Evolutionary conservation across 352 stramenopile species (phyloP).

Genomic region (Globisporangium echinulatum): DNA sequence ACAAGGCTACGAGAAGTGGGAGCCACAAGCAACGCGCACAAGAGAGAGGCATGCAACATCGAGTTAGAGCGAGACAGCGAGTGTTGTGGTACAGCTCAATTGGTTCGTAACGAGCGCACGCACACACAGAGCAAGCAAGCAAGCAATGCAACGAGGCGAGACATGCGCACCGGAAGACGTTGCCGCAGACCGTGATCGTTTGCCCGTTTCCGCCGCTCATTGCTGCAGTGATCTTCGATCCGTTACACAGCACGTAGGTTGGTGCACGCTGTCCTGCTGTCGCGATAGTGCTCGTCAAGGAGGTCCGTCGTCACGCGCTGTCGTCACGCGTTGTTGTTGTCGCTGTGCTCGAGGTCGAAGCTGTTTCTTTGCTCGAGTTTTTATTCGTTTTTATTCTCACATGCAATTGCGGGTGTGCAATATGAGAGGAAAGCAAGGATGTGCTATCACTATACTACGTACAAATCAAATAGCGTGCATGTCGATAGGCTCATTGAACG

Average conservation of each 20-base stretch:
- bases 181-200: conserved; percentile 75
- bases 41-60: neutral
- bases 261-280: neutral
- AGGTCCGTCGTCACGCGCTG: neutral
- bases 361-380: neutral
- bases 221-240: conserved; percentile 12
- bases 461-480: no score
- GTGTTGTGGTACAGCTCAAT: neutral
- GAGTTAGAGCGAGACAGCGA: neutral
- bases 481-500: no score
- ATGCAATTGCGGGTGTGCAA: neutral
- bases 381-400: neutral
- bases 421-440: neutral
- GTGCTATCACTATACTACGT: neutral
- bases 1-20: conserved; percentile 38
- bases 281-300: neutral
- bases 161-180: conserved; percentile 61
- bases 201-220: conserved; percentile 64
- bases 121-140: no score
- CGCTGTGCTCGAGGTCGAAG: no score
- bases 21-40: neutral
- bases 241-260: neutral
- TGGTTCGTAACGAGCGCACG: neutral
- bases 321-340: neutral
- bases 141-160: neutral